A percentile compares a stretch with the other conserved stretches of the same genome.
phyloP scores from a whole-genome alignment of 768 basidiomycete species.

The Pisolithus microcarpus region DNA sequence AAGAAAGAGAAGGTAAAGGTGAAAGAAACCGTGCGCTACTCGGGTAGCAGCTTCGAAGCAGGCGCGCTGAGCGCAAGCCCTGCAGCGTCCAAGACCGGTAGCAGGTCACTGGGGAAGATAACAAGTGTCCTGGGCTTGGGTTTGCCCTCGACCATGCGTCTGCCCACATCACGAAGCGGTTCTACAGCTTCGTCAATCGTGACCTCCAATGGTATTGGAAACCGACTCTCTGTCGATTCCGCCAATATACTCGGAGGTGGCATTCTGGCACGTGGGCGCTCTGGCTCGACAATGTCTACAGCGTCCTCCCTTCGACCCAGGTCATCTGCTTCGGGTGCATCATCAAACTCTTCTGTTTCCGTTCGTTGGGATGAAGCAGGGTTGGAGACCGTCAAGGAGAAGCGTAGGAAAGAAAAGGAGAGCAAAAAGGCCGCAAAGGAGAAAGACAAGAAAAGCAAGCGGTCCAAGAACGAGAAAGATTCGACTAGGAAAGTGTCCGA shows the following conservation, averaged over 20 bases:
- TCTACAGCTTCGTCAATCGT: constrained; percentile 32
- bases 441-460: constrained; percentile 23
- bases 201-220: not conserved
- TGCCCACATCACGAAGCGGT: constrained; percentile 31
- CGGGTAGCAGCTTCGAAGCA: constrained; percentile 61
- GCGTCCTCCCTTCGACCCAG: constrained; percentile 42
- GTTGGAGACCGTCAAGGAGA: constrained; percentile 42
- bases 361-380: constrained; percentile 47
- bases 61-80: constrained; percentile 44
- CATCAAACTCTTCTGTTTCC: constrained; percentile 35
- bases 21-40: constrained; percentile 36
- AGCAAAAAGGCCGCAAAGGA: constrained; percentile 27
- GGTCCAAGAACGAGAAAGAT: constrained; percentile 21
- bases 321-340: constrained; percentile 34
- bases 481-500: constrained; percentile 43
- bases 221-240: constrained; percentile 28
- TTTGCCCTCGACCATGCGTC: constrained; percentile 47
- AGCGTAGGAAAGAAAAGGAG: constrained; percentile 34
- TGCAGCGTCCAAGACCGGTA: constrained; percentile 14
- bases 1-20: constrained; percentile 33
- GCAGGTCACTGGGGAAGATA: constrained; percentile 43
- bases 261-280: constrained; percentile 27
- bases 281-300: constrained; percentile 35
- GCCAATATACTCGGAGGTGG: constrained; percentile 23
- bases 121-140: constrained; percentile 56